Percentiles rank a stretch among this genome's conserved stretches.
Conservation (phyloP, 768 basidiomycete genomes). For the Tricholoma flavovirens region DNA sequence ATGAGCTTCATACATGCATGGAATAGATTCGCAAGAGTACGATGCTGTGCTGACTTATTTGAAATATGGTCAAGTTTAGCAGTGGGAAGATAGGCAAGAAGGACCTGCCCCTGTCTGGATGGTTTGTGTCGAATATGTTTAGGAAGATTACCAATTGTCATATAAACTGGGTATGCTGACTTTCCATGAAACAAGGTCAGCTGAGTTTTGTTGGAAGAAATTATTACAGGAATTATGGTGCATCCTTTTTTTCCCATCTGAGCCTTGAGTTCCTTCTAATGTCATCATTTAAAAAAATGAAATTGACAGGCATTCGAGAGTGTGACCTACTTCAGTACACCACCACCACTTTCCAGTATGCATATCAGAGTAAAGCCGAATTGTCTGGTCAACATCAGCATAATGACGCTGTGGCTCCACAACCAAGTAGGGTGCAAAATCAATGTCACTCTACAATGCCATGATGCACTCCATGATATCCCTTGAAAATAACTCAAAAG, state of each 20-base stretch:
- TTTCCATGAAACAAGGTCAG: constrained; percentile 26
- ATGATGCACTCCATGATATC: constrained; percentile 31
- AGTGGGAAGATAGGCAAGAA: constrained; percentile 30
- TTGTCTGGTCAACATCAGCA: constrained; percentile 10
- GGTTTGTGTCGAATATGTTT: constrained; percentile 28
- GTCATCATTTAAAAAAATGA: not conserved
- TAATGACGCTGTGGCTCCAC: too few relatives aligned
- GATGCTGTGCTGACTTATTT: not conserved
- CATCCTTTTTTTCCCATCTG: constrained; percentile 12
- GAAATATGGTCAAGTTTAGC: constrained; percentile 27
- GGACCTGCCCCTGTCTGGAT: constrained; percentile 19
- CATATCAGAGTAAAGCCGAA: constrained; percentile 26
- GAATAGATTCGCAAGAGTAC: constrained; percentile 27
- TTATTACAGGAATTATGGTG: constrained; percentile 32
- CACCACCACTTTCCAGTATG: constrained; percentile 43
- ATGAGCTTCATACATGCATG: constrained; percentile 29
- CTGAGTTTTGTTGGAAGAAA: constrained; percentile 16
- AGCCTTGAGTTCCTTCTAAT: constrained; percentile 12
- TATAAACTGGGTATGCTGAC: constrained; percentile 36
- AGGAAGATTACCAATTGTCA: constrained; percentile 35
- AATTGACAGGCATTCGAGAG: not conserved
- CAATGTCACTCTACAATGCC: constrained; percentile 27
- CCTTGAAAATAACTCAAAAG: constrained; percentile 24
- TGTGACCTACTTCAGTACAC: constrained; percentile 29
- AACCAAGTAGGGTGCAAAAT: constrained; percentile 25